Evolutionary conservation across 2,329 filamentous ascomycete genomes (phyloP), one percentile per base, ranked within the genome.

Genomic region (Aspergillus luchuensis): DNA sequence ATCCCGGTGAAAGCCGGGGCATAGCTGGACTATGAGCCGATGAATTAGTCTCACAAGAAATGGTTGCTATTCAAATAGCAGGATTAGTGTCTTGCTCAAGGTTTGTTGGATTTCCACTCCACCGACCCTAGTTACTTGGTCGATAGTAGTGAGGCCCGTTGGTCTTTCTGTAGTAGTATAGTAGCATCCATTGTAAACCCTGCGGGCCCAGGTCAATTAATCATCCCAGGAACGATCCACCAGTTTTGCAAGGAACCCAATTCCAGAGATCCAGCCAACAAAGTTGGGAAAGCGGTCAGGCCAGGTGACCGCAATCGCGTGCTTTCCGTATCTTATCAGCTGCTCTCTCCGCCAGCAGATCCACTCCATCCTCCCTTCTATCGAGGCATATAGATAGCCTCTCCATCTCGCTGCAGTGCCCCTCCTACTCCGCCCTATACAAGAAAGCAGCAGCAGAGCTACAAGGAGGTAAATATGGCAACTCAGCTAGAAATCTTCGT

Each of bases 401-500:
- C 51, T 41, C 36, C 19, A 38, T 36, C 11, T 5, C 47, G 15
- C 41, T 50, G 19, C 25, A 25, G 23, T 17, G 30, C 28, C 21
- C 17, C 2, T 55, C 43, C 30, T 36, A 49, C 50, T 19, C 45
- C 43, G 19, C 41, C 28, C 28, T 19, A n/a, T 23, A 19, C 19
- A 3, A 11, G 21, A 15, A 28, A 17, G 45, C 39, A n/a, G 23
- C 30, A 23, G 30, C 57, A 33, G 21, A 19, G 6, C 33, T 13
- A 13, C 25, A 15, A 30, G 15, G 33, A 13, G 21, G 30, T 10
- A 23, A 45, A 2, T n/a, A 76, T 76, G 73, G 43, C 65, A 4
- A 66, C 72, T 7, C 72, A 77, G 59, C 57, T 68, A 17, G 72
- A 76, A 64, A 63, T 72, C 48, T 76, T 81, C 58, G 65, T 76